Percentiles rank a stretch among this genome's conserved stretches.
Evolutionary conservation across 495 filamentous ascomycete species (phyloP).

Genomic region (Podospora fimiseda): DNA sequence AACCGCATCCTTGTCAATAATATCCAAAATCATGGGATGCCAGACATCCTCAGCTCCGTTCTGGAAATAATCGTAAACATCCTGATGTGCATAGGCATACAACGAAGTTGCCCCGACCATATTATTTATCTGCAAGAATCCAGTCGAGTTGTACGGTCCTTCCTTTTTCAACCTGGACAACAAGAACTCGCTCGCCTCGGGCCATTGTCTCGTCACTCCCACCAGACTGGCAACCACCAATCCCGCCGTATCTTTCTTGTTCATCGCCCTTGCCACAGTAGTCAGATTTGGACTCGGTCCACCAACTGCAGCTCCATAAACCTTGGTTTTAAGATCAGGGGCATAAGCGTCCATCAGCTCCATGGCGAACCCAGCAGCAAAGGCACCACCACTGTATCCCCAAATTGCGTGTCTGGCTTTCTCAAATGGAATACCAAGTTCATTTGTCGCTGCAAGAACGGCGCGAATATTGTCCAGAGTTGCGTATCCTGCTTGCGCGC

Average conservation of each 20-base stretch:
- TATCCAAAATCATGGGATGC: conserved; percentile 19
- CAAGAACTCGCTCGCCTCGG: conserved; percentile 11
- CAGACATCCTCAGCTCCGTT: conserved; percentile 25
- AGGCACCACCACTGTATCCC: conserved; percentile 54
- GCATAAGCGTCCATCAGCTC: conserved; percentile 49
- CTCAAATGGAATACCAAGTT: conserved; percentile 5
- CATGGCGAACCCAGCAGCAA: conserved; percentile 49
- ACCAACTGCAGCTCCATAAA: conserved; percentile 45
- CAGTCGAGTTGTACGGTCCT: conserved; percentile 24
- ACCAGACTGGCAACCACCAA: conserved; percentile 19
- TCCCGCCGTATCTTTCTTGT: conserved; percentile 17
- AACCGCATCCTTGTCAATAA: conserved; percentile 25
- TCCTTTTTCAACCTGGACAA: conserved; percentile 14
- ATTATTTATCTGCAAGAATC: conserved; percentile 25
- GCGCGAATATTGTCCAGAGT: conserved; percentile 44
- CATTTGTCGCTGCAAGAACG: conserved; percentile 21
- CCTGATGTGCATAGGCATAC: conserved; percentile 21
- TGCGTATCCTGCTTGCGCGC: conserved; percentile 38
- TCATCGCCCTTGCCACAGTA: conserved; percentile 16
- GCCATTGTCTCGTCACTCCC: conserved; percentile 25
- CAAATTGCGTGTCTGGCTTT: conserved; percentile 34
- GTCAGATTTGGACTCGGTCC: conserved; percentile 38
- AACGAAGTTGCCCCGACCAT: conserved; percentile 23
- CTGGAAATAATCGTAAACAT: conserved; percentile 36
- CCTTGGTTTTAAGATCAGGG: conserved; percentile 37